Evolutionary conservation across 2,329 filamentous ascomycete species (phyloP).

Genomic region (Colletotrichum echinochloae): DNA sequence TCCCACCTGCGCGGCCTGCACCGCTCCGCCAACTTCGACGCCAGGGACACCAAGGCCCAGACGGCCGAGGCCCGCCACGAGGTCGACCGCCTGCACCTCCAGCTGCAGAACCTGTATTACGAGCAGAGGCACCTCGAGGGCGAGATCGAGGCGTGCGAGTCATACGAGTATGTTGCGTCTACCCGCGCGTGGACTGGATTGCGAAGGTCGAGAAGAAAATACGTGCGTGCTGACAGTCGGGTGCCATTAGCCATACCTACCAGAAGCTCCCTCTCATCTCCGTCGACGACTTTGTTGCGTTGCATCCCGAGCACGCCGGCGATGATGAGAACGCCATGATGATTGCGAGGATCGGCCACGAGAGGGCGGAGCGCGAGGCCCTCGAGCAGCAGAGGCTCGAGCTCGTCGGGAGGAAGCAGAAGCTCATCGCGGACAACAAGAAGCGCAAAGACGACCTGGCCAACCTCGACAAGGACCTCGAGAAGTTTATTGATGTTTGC

Average conservation of each 20-base stretch:
- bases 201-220: constrained; percentile 36
- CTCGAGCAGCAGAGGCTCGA: constrained; percentile 87
- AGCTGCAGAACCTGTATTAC: constrained; percentile 96
- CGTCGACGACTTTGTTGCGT: constrained; percentile 81
- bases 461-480: constrained; percentile 89
- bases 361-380: constrained; percentile 84
- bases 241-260: constrained; percentile 79
- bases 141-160: constrained; percentile 91
- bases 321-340: constrained; percentile 85
- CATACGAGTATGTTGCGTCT: constrained; percentile 77
- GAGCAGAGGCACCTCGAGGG: constrained; percentile 91
- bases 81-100: constrained; percentile 90
- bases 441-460: constrained; percentile 93
- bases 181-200: background rate
- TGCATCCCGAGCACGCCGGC: constrained; percentile 80
- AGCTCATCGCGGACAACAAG: constrained; percentile 80
- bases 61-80: constrained; percentile 91
- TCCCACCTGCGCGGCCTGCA: constrained; percentile 86
- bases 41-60: constrained; percentile 85
- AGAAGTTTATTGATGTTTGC: constrained; percentile 90
- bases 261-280: constrained; percentile 87
- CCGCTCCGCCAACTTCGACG: constrained; percentile 81
- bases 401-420: constrained; percentile 74
- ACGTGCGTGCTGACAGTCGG: constrained; percentile 44
- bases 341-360: constrained; percentile 90